These are phyloP conservation scores for Epichloe uncinata DNA, from an alignment of 2,329 filamentous ascomycete species.

Conservation along the genomic window DNA sequence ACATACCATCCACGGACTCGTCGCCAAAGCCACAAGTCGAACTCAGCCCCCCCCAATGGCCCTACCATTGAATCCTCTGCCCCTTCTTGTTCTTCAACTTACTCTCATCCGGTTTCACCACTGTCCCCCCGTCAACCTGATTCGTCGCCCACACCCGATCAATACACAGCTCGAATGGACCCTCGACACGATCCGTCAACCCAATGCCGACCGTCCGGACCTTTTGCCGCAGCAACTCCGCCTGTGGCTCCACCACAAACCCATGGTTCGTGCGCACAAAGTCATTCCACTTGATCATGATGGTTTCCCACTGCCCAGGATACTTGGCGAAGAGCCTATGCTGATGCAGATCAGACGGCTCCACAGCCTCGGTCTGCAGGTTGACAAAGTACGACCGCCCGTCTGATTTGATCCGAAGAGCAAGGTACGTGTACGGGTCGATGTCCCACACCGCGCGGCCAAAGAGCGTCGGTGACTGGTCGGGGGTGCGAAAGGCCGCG, in stretches of 20 bases:
- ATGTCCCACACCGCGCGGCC: slow-evolving; percentile 80
- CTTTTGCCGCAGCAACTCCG: slow-evolving; percentile 75
- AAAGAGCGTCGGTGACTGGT: slow-evolving; percentile 67
- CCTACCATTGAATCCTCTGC: slow-evolving; percentile 25
- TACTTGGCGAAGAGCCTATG: slow-evolving; percentile 71
- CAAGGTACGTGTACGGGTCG: slow-evolving; percentile 78
- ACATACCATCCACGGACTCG: too few relatives aligned
- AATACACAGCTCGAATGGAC: slow-evolving; percentile 77
- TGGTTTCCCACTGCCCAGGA: slow-evolving; percentile 85
- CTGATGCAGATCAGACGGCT: slow-evolving; percentile 92
- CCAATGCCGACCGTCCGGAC: slow-evolving; percentile 78
- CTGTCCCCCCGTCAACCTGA: slow-evolving; percentile 12
- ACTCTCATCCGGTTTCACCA: slow-evolving; percentile 11
- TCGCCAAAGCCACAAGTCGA: not conserved
- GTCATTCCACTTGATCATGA: slow-evolving; percentile 80
- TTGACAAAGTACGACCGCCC: slow-evolving; percentile 90
- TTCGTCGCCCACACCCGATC: slow-evolving; percentile 90
- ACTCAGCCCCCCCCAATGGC: not conserved
- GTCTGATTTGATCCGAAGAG: slow-evolving; percentile 78
- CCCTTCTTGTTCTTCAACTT: slow-evolving; percentile 25
- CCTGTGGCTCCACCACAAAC: slow-evolving; percentile 83
- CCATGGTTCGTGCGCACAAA: slow-evolving; percentile 94
- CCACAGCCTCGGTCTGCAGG: slow-evolving; percentile 84
- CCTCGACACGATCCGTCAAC: slow-evolving; percentile 76
- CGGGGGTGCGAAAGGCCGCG: slow-evolving; percentile 75